Evolutionary conservation across 495 filamentous ascomycete species (phyloP), one percentile per base, ranked within the genome.

Genomic region (Clavariopsis aquatica): DNA sequence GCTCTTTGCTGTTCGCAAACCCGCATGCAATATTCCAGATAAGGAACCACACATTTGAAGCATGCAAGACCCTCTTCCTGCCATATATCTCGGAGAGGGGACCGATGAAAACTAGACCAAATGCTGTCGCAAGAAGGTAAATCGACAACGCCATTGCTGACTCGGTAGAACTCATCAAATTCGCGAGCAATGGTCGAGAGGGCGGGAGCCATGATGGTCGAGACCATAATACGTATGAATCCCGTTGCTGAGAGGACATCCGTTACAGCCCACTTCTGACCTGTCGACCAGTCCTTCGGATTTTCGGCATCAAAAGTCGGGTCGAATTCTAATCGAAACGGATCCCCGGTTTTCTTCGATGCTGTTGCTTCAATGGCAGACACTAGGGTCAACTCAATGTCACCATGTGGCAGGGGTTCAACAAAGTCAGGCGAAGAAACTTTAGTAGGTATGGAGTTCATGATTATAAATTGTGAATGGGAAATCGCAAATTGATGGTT

Each of bases 131-230:
- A 0, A 75, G 66, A 28, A 77, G 67, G 57, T 74, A 77, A 19
- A 77, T 77, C 2, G 83, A 85, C 27, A 86, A 64, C 36, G 77
- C 69, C 60, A 82, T 72, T 12, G 75, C 68, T 1, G 70, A 66
- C 20, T 72, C 68, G 6, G 64, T 54, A 17, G 53, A 20, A 56
- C 70, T 76, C 77, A 52, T 73, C 10, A 6, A 82, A 70, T 23
- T 81, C 79, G n/a, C 5, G 19, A 2, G 69, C 68, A 38, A 81
- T 78, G 29, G 64, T 57, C 6, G 59, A 23, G 1, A 80, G 69
- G 5, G 75, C 75, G 2, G 79, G 72, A 1, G 80, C 78, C 70
- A 72, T 71, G 64, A 72, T 70, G 6, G 70, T 69, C 1, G 63
- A 64, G 19, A 69, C 66, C 65, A 69, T 69, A 49, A 70, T 72